Evolutionary conservation across 2,329 filamentous ascomycete genomes (phyloP).

Genomic region (Metarhizium anisopliae): DNA sequence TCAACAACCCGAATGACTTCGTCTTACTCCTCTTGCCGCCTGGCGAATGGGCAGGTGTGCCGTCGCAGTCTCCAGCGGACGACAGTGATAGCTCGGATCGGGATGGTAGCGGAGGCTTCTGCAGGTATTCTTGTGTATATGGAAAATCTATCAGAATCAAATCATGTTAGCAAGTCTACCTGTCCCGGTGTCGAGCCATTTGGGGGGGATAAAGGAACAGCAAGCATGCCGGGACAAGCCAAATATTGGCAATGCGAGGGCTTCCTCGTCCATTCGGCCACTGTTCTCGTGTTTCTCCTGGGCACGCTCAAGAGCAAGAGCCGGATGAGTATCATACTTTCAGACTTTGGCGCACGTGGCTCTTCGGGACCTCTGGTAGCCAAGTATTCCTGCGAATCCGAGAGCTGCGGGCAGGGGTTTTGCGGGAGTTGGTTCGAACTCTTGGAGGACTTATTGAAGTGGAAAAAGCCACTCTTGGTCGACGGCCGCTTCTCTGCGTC

Average conservation of each 20-base stretch:
- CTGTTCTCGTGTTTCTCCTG: neutral
- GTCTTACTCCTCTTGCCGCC: slow-evolving; percentile 40
- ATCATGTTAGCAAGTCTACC: neutral
- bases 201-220: neutral
- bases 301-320: neutral
- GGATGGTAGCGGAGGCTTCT: slow-evolving; percentile 35
- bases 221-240: neutral
- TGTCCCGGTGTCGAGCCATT: neutral
- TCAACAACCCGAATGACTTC: slow-evolving; percentile 45
- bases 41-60: slow-evolving; percentile 18
- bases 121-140: slow-evolving; percentile 21
- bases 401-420: slow-evolving; percentile 24
- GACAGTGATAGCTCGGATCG: slow-evolving; percentile 44
- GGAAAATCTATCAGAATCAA: slow-evolving; percentile 13
- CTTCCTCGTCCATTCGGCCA: neutral
- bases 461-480: slow-evolving; percentile 42
- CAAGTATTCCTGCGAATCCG: slow-evolving; percentile 26
- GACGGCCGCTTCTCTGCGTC: slow-evolving; percentile 17
- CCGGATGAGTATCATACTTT: slow-evolving; percentile 21
- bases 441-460: slow-evolving; percentile 39
- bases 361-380: slow-evolving; percentile 29
- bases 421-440: slow-evolving; percentile 25
- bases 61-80: slow-evolving; percentile 39
- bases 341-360: slow-evolving; percentile 17
- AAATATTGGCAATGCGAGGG: neutral